Base-by-base conservation (phyloP, 305 asterid species). In the Galium porrigens region DNA sequence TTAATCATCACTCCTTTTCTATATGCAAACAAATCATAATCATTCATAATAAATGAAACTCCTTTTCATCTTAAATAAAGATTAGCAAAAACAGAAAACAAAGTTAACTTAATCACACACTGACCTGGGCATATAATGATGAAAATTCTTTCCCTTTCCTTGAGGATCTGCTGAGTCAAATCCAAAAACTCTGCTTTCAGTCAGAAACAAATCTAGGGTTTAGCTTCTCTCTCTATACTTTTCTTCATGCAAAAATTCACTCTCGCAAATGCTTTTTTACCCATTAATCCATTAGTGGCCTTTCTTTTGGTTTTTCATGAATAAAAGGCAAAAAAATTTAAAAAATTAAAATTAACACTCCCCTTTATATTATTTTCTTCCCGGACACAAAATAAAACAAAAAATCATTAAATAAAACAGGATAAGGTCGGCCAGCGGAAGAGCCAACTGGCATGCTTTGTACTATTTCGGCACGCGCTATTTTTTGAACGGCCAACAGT, bases 341-440 rank as follows among this genome's bases (percentile, higher is more conserved):
- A 48, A 3, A 34, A 8, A 22, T 9, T 46, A 0, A 4, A 14
- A 17, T 44, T 44, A 44, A 15, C 6, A 14, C 52, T 14, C 20
- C 6, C 52, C 11, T 5, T 46, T 41, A 9, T 41, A 9, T 46
- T 15, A 46, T 15, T 46, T 14, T 42, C 52, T 46, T 14, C 6
- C 52, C 11, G 8, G 52, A 52, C 20, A 52, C 12, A 52, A 52
- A n/a, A n/a, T 5, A 32, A 29, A 39, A 5, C 5, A 41, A 5
- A 10, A 27, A 52, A 74, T 46, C 18, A 46, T 46, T 14, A 17
- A 59, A 33, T 22, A 70, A 71, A 73, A 76, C 65, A 68, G 81
- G 84, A 79, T 79, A 79, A 79, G 79, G 84, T 73, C 77, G 76
- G 81, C 75, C 77, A 79, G 79, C 73, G 75, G 75, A 66, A 65